phyloP scores from a whole-genome alignment of 2,329 filamentous ascomycete genomes.

The Pseudopithomyces chartarum region DNA sequence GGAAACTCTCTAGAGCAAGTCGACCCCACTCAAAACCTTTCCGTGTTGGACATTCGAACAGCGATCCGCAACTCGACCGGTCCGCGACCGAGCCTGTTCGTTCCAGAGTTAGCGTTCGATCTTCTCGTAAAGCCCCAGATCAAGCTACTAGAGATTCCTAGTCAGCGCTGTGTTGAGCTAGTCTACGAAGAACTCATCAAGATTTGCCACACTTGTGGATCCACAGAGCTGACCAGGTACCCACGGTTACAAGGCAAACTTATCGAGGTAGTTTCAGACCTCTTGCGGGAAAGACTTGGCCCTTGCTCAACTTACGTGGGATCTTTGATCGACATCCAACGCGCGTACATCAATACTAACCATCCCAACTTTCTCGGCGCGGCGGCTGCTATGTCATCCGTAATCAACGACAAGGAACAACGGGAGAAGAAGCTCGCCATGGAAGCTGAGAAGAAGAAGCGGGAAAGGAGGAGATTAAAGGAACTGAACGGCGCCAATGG shows the following conservation, averaged over 20 bases:
- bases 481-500: constrained; percentile 69
- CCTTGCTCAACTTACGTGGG: constrained; percentile 91
- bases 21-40: constrained; percentile 93
- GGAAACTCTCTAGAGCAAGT: constrained; percentile 95
- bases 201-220: constrained; percentile 98
- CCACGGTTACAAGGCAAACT: constrained; percentile 93
- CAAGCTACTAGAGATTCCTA: constrained; percentile 91
- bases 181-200: constrained; percentile 99
- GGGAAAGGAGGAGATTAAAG: constrained; percentile 81
- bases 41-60: constrained; percentile 91
- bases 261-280: constrained; percentile 96
- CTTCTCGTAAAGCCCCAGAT: constrained; percentile 98
- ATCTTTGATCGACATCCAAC: constrained; percentile 94
- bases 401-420: constrained; percentile 93
- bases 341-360: constrained; percentile 99
- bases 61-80: constrained; percentile 98
- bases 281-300: constrained; percentile 88
- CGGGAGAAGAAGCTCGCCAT: constrained; percentile 79
- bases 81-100: constrained; percentile 91
- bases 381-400: constrained; percentile 95
- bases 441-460: constrained; percentile 85
- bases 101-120: constrained; percentile 97
- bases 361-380: constrained; percentile 98
- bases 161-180: constrained; percentile 94
- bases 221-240: constrained; percentile 88